Conservation (phyloP, 306 rosid genomes). For the Citrullus mucosospermus region DNA sequence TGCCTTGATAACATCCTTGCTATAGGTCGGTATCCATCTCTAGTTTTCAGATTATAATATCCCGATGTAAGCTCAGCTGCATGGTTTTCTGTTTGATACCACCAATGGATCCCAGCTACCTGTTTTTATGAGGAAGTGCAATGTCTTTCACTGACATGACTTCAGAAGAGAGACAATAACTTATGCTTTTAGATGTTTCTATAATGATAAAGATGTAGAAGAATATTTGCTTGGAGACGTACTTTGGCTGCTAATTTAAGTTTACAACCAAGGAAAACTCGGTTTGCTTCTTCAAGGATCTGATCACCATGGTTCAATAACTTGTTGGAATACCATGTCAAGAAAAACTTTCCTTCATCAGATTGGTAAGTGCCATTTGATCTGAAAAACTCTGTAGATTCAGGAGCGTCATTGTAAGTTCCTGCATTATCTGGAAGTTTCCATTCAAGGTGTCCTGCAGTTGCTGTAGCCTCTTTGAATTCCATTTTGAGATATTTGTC, state of each 20-base stretch:
- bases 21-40: conserved; percentile 87
- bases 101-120: conserved; percentile 98
- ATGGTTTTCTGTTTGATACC: conserved; percentile 60
- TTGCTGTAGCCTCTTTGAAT: conserved; percentile 48
- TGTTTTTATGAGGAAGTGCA: conserved; percentile 18
- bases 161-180: neutral
- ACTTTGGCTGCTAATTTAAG: conserved; percentile 83
- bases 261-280: conserved; percentile 54
- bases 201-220: neutral
- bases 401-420: conserved; percentile 49
- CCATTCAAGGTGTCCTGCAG: conserved; percentile 77
- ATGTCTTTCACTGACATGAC: neutral
- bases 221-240: conserved; percentile 7
- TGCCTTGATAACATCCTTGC: conserved; percentile 73
- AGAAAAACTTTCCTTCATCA: conserved; percentile 61
- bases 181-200: neutral
- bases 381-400: conserved; percentile 58
- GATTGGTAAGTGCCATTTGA: conserved; percentile 52
- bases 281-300: conserved; percentile 77
- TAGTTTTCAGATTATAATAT: conserved; percentile 57
- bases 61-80: conserved; percentile 89
- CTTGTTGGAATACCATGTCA: conserved; percentile 82
- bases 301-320: conserved; percentile 71
- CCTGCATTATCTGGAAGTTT: conserved; percentile 76
- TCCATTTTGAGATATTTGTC: conserved; percentile 71